Conservation (phyloP, 495 filamentous ascomycete genomes). For the Clohesyomyces aquaticus region DNA sequence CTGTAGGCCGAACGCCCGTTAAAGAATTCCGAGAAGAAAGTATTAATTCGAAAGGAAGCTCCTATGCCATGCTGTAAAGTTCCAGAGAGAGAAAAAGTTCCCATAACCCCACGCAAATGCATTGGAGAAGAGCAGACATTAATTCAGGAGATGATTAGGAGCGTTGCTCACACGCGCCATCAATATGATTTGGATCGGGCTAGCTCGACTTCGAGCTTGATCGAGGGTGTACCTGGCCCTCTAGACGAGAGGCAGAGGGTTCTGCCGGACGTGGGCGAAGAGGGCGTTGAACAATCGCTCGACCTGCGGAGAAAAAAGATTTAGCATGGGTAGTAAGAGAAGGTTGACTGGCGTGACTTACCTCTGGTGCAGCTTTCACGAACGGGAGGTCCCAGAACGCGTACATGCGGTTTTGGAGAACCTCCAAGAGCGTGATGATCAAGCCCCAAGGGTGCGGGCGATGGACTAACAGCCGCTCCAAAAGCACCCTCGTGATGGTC, state of each 20-base stretch:
- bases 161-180: conserved; percentile 3
- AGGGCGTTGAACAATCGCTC: conserved; percentile 38
- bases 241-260: conserved; percentile 36
- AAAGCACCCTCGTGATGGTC: conserved; percentile 81
- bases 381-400: conserved; percentile 92
- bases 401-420: conserved; percentile 86
- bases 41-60: conserved; percentile 23
- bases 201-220: neutral
- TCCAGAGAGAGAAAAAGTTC: conserved; percentile 19
- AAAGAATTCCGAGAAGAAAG: conserved; percentile 11
- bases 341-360: conserved; percentile 47
- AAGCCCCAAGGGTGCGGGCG: conserved; percentile 97
- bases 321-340: conserved; percentile 2
- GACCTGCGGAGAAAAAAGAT: conserved; percentile 20
- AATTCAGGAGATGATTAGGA: conserved; percentile 17
- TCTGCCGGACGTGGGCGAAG: conserved; percentile 39
- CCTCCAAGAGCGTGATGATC: conserved; percentile 85
- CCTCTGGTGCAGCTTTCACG: conserved; percentile 84
- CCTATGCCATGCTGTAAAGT: conserved; percentile 35
- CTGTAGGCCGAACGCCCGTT: conserved; percentile 6
- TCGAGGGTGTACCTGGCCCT: neutral
- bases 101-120: conserved; percentile 40
- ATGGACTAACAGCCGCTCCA: conserved; percentile 85
- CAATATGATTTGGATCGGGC: conserved; percentile 6
- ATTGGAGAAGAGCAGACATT: conserved; percentile 34